These are phyloP conservation scores for Limnomonas spitsbergensis DNA, from an alignment of 139 green algal genomes.

Conservation along the genomic window DNA sequence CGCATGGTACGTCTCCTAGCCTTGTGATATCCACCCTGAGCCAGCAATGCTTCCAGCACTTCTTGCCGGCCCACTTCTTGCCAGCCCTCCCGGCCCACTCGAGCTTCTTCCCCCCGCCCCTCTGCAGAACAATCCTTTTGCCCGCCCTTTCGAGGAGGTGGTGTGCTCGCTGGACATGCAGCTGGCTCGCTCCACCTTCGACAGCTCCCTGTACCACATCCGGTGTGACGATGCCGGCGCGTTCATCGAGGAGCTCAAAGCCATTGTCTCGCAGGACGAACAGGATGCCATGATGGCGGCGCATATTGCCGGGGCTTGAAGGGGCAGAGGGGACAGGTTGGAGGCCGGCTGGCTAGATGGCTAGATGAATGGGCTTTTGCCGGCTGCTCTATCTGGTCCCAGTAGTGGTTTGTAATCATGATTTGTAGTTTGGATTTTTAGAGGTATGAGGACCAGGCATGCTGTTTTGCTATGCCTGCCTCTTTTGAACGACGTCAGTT, in stretches of 20 bases:
- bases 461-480: too few species aligned
- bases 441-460: too few species aligned
- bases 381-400: too few species aligned
- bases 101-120: neutral
- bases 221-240: conserved; percentile 13
- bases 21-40: too few species aligned
- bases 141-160: conserved; percentile 29
- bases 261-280: neutral
- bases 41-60: neutral
- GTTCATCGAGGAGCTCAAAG: conserved; percentile 23
- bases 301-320: neutral
- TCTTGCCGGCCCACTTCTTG: neutral
- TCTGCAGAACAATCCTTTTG: conserved; percentile 42
- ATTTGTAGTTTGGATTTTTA: too few species aligned
- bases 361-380: too few species aligned
- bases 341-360: too few species aligned
- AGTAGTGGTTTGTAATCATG: too few species aligned
- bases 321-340: too few species aligned
- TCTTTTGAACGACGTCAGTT: too few species aligned
- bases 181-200: conserved; percentile 19
- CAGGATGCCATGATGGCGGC: neutral
- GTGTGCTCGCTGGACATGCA: conserved; percentile 14
- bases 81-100: neutral
- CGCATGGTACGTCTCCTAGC: too few species aligned
- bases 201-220: conserved; percentile 32